Conservation (phyloP, 192 early-diverging fungal species). For the Spizellomyces punctatus region DNA sequence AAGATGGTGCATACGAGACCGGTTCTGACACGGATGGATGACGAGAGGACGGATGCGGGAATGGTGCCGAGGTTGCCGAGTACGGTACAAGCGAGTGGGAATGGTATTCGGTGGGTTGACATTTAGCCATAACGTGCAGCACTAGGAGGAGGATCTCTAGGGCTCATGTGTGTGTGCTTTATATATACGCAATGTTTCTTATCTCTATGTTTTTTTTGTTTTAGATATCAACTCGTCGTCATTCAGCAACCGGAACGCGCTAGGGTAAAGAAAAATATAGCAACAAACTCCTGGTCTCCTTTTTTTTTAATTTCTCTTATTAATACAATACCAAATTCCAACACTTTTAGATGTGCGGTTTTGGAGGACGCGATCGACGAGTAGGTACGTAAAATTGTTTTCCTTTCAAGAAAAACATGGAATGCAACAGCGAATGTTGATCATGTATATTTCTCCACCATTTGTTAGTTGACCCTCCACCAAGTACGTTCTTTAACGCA, state of each 20-base stretch:
- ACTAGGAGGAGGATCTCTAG: too few relatives aligned
- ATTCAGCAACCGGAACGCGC: slow-evolving; percentile 1
- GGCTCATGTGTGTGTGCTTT: too few relatives aligned
- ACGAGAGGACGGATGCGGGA: too few relatives aligned
- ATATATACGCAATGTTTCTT: neutral
- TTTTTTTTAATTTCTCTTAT: neutral
- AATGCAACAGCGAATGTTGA: too few relatives aligned
- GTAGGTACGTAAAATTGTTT: slow-evolving; percentile 6
- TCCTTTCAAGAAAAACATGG: too few relatives aligned
- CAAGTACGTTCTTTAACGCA: slow-evolving; percentile 3
- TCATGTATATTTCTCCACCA: neutral
- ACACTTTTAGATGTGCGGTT: neutral
- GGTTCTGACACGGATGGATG: too few relatives aligned
- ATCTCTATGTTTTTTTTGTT: neutral
- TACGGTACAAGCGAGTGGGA: too few relatives aligned
- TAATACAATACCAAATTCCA: neutral
- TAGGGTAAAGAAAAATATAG: neutral
- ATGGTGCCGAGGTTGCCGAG: too few relatives aligned
- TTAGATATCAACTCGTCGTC: neutral
- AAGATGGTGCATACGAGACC: too few relatives aligned
- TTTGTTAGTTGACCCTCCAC: slow-evolving; percentile 17
- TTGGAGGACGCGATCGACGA: slow-evolving; percentile 22
- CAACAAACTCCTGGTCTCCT: neutral
- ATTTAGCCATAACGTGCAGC: too few relatives aligned
- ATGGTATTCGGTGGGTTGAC: too few relatives aligned